These are phyloP conservation scores for Lycium barbarum DNA, from an alignment of 257 asterid species.

Conservation along the genomic window DNA sequence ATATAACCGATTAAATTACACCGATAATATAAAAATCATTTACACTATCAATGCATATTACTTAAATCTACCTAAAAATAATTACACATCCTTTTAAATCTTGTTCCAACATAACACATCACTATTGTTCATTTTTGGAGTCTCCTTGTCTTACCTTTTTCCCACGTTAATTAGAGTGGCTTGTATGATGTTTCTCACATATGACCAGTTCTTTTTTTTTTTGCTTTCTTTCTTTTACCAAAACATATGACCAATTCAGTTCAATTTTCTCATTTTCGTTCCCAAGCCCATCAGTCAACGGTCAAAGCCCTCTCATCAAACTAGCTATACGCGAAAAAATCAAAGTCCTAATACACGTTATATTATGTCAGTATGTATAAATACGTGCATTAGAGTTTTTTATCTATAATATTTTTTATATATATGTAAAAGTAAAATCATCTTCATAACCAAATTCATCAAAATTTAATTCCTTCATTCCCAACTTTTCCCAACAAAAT, in stretches of 20 bases:
- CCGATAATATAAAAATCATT: no score
- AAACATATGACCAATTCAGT: slow-evolving; percentile 8
- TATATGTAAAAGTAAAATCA: not conserved
- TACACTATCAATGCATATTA: no score
- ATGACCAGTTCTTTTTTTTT: not conserved
- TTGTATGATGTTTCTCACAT: not conserved
- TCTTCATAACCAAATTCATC: not conserved
- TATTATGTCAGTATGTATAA: not conserved
- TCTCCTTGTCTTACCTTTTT: no score
- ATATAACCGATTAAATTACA: no score
- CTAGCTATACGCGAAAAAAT: not conserved
- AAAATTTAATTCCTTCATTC: slow-evolving; percentile 12
- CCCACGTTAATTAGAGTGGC: not conserved
- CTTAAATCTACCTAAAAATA: not conserved
- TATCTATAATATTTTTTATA: not conserved
- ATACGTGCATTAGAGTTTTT: not conserved
- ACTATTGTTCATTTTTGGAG: no score
- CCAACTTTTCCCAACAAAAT: not conserved
- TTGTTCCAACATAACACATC: not conserved
- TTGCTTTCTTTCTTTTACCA: not conserved
- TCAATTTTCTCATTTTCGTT: not conserved
- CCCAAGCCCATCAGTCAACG: not conserved
- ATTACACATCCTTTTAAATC: not conserved
- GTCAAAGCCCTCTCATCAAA: slow-evolving; percentile 17
- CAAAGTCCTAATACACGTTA: not conserved